Evolutionary conservation across 2,329 filamentous ascomycete species (phyloP).

Genomic region (Pseudogymnoascus sp.): DNA sequence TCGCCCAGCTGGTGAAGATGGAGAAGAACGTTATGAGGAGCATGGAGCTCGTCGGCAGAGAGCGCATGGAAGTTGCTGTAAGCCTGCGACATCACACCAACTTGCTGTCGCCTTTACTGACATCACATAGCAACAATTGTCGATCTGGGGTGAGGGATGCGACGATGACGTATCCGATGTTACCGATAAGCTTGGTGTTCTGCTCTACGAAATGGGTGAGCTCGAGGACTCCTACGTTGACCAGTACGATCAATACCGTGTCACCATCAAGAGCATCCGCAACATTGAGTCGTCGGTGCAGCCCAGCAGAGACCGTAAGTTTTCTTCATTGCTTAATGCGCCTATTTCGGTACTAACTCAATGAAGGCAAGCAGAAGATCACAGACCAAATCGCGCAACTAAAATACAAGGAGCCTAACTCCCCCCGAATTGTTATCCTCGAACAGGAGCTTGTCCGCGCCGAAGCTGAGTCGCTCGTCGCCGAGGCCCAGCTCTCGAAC

Average conservation of each 20-base stretch:
- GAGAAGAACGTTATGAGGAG: constrained; percentile 99
- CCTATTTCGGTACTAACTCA: background rate
- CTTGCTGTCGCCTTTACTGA: constrained; percentile 14
- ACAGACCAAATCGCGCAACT: constrained; percentile 97
- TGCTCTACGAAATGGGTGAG: constrained; percentile 90
- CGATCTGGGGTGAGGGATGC: constrained; percentile 89
- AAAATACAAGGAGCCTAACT: constrained; percentile 99
- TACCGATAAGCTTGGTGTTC: constrained; percentile 94
- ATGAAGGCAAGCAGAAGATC: constrained; percentile 91
- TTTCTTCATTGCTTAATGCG: background rate
- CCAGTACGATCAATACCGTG: constrained; percentile 97
- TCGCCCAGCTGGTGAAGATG: constrained; percentile 98
- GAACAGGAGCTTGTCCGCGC: constrained; percentile 98
- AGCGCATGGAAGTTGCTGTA: constrained; percentile 98
- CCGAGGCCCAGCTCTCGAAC: constrained; percentile 96
- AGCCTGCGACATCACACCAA: constrained; percentile 33
- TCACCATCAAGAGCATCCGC: constrained; percentile 98
- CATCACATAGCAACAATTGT: constrained; percentile 79
- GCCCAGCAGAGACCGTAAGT: constrained; percentile 89
- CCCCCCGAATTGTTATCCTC: constrained; percentile 91
- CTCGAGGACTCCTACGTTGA: constrained; percentile 97
- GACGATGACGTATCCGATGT: constrained; percentile 98
- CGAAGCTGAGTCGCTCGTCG: constrained; percentile 96
- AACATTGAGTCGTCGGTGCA: constrained; percentile 99
- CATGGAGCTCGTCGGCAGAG: constrained; percentile 86